A percentile compares a stretch with the other conserved stretches of the same genome.
phyloP scores from a whole-genome alignment of 1,284 basidiomycete genomes.

The Coniophora puteana region DNA sequence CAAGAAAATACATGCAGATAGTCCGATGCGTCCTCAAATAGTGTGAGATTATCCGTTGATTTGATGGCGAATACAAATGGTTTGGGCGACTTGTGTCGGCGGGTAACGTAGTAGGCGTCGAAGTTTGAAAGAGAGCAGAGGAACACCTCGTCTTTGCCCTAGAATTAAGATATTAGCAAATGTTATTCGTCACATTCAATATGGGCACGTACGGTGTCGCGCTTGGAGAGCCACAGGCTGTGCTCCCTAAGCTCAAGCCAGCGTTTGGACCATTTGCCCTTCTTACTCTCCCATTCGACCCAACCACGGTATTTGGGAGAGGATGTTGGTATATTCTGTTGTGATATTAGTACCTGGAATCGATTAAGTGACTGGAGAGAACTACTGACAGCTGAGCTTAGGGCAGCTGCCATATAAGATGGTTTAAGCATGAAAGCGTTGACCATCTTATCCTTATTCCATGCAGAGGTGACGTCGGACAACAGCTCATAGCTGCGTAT shows the following conservation, averaged over 20 bases:
- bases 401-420: constrained; percentile 54
- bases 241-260: constrained; percentile 85
- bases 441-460: constrained; percentile 76
- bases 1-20: constrained; percentile 83
- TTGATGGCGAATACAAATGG: constrained; percentile 82
- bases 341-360: constrained; percentile 10
- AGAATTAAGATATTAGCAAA: constrained; percentile 5
- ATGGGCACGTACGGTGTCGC: constrained; percentile 62
- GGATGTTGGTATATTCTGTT: constrained; percentile 63
- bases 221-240: constrained; percentile 80
- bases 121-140: constrained; percentile 83
- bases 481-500: constrained; percentile 80
- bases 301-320: constrained; percentile 71
- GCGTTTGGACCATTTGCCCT: constrained; percentile 90
- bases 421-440: constrained; percentile 77
- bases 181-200: background rate
- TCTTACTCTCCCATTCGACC: constrained; percentile 83
- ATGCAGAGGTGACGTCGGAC: constrained; percentile 70
- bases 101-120: constrained; percentile 77
- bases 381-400: constrained; percentile 56
- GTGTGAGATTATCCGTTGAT: constrained; percentile 78
- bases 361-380: constrained; percentile 7
- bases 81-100: constrained; percentile 72
- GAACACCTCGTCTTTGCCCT: constrained; percentile 81
- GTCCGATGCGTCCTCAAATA: constrained; percentile 83